These are phyloP conservation scores for Penicillium tannophilum DNA, from an alignment of 495 filamentous ascomycete genomes.

Conservation along the genomic window DNA sequence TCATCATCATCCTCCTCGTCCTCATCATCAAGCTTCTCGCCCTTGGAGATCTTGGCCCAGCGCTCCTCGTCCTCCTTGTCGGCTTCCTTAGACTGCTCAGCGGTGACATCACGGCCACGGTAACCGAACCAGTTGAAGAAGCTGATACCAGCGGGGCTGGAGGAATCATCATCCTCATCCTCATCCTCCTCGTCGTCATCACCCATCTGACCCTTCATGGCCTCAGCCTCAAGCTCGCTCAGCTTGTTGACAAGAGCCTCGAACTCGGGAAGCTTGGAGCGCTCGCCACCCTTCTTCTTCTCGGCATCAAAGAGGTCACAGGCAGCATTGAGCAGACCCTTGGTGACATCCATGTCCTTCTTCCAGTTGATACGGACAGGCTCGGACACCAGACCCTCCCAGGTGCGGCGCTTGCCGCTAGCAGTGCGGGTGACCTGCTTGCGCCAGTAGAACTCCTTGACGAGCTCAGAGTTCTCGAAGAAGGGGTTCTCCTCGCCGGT, in stretches of 20 bases:
- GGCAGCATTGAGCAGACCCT: conserved; percentile 73
- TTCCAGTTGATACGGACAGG: conserved; percentile 90
- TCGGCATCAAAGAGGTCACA: conserved; percentile 68
- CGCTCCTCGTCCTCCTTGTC: conserved; percentile 59
- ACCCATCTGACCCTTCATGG: conserved; percentile 8
- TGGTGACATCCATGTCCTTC: conserved; percentile 77
- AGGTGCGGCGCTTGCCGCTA: conserved; percentile 55
- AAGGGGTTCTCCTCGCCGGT: conserved; percentile 63
- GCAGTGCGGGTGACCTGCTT: conserved; percentile 41
- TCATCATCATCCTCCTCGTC: conserved; percentile 49
- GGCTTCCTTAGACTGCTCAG: conserved; percentile 66
- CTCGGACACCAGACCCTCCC: conserved; percentile 75
- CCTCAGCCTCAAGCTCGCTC: conserved; percentile 32
- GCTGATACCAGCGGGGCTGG: conserved; percentile 60
- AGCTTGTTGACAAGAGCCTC: conserved; percentile 53
- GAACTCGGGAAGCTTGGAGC: conserved; percentile 51
- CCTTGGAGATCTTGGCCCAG: conserved; percentile 55
- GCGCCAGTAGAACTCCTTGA: conserved; percentile 89
- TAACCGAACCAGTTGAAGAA: conserved; percentile 92
- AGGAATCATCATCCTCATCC: conserved; percentile 52
- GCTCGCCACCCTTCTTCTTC: conserved; percentile 41
- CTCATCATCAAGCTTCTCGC: conserved; percentile 50
- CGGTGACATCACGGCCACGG: conserved; percentile 63
- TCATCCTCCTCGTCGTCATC: conserved; percentile 50
- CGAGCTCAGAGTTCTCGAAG: conserved; percentile 72